Conservation (phyloP, 2,329 filamentous ascomycete genomes). For the Blastomyces silverae region DNA sequence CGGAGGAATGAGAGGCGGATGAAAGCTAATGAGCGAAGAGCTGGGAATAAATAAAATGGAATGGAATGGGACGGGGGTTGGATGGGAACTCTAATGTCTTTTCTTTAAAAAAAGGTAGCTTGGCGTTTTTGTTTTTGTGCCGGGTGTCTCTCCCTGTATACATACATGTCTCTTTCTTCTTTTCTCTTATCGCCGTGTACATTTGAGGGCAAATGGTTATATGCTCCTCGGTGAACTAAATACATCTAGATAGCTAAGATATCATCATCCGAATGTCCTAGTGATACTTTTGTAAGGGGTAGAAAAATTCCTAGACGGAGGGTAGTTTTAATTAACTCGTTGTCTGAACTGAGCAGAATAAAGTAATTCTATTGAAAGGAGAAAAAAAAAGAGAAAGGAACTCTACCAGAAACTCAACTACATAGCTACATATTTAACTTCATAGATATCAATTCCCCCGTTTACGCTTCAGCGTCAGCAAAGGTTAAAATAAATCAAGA, state of each 20-base stretch:
- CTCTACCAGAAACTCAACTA: too few relatives aligned
- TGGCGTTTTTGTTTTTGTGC: not conserved
- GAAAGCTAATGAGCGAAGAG: constrained; percentile 58
- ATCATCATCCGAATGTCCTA: too few relatives aligned
- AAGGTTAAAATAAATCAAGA: too few relatives aligned
- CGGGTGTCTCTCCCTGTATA: not conserved
- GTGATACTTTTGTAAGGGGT: too few relatives aligned
- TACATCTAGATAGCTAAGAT: not conserved
- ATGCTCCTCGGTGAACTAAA: not conserved
- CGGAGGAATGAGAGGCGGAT: constrained; percentile 57
- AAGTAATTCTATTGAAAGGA: too few relatives aligned
- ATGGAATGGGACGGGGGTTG: not conserved
- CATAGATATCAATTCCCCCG: too few relatives aligned
- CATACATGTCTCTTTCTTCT: not conserved
- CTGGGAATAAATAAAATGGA: constrained; percentile 11
- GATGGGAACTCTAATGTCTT: not conserved
- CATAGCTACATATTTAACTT: not conserved
- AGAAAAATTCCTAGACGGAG: too few relatives aligned
- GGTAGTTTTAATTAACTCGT: too few relatives aligned
- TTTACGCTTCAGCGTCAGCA: too few relatives aligned
- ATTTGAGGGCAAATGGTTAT: too few relatives aligned
- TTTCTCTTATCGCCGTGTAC: not conserved
- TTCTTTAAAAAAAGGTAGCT: not conserved
- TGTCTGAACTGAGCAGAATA: too few relatives aligned
- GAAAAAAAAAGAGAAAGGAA: too few relatives aligned